Percentiles rank a stretch among this genome's conserved stretches.
Conservation (phyloP, 2,329 filamentous ascomycete genomes). For the Trichophyton benhamiae region DNA sequence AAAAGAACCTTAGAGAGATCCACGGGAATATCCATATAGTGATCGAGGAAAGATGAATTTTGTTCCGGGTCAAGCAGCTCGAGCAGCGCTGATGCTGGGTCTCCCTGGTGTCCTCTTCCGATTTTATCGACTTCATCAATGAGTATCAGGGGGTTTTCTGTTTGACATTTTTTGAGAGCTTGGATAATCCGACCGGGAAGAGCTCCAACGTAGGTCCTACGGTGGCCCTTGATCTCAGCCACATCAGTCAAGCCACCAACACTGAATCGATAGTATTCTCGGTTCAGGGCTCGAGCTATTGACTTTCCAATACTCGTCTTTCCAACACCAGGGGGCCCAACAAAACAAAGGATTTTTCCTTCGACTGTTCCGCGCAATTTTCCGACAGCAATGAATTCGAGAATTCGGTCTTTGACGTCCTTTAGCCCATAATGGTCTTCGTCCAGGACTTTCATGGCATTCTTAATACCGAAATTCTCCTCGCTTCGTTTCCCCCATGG, state of each 20-base stretch:
- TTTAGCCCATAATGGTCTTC: slow-evolving; percentile 95
- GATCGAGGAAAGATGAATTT: slow-evolving; percentile 92
- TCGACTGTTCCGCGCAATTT: slow-evolving; percentile 95
- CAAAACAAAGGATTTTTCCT: slow-evolving; percentile 95
- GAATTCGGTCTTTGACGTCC: slow-evolving; percentile 94
- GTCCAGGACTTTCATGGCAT: slow-evolving; percentile 80
- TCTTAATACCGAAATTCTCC: slow-evolving; percentile 90
- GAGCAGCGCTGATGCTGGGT: slow-evolving; percentile 84
- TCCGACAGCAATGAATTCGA: slow-evolving; percentile 96
- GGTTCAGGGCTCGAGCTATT: slow-evolving; percentile 83
- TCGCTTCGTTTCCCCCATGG: slow-evolving; percentile 92
- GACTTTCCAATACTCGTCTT: slow-evolving; percentile 99
- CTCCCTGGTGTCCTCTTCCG: slow-evolving; percentile 87
- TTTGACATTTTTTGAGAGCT: slow-evolving; percentile 96
- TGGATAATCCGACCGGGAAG: slow-evolving; percentile 94
- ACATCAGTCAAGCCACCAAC: slow-evolving; percentile 95
- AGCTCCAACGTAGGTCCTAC: slow-evolving; percentile 90
- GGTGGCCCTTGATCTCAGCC: slow-evolving; percentile 95
- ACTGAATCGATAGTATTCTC: slow-evolving; percentile 96
- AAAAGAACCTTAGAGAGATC: slow-evolving; percentile 96
- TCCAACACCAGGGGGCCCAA: slow-evolving; percentile 90
- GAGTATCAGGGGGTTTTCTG: slow-evolving; percentile 88
- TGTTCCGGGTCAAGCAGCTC: slow-evolving; percentile 94
- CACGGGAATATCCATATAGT: slow-evolving; percentile 97
- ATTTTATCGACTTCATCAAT: slow-evolving; percentile 99